Conservation (phyloP, 2,329 filamentous ascomycete species). For the Beauveria medogensis region DNA sequence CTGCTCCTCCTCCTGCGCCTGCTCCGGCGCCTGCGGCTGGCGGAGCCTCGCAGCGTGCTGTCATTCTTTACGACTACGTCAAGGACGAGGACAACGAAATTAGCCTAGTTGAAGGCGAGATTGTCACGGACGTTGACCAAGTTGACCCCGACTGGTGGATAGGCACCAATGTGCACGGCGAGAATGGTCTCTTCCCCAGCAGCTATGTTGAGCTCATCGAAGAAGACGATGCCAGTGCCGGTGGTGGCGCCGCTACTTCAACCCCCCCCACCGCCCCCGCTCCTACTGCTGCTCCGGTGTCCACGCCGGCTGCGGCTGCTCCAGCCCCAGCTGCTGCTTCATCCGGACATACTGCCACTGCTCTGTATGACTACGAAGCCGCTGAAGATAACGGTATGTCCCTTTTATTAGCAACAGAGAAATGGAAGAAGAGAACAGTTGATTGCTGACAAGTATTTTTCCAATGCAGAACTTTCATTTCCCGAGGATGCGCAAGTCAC, state of each 20-base stretch:
- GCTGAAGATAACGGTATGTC: conserved; percentile 78
- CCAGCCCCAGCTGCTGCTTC: conserved; percentile 26
- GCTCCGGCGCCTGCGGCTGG: conserved; percentile 9
- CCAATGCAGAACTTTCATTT: conserved; percentile 60
- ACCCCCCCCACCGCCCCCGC: conserved; percentile 27
- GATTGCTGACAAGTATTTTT: conserved; percentile 27
- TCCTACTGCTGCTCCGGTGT: conserved; percentile 26
- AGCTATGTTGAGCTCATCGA: conserved; percentile 90
- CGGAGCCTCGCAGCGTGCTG: conserved; percentile 49
- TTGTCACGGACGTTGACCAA: conserved; percentile 89
- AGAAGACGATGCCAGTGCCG: conserved; percentile 39
- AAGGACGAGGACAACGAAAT: conserved; percentile 97
- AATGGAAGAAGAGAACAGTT: not conserved
- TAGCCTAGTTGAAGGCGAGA: conserved; percentile 79
- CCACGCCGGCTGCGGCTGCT: conserved; percentile 30
- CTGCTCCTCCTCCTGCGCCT: conserved; percentile 5
- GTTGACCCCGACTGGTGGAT: conserved; percentile 99
- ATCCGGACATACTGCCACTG: conserved; percentile 63
- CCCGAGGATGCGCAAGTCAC: conserved; percentile 79
- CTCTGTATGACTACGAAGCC: conserved; percentile 92
- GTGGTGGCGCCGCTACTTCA: conserved; percentile 21
- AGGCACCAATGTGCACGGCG: conserved; percentile 77
- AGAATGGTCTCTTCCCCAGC: conserved; percentile 87
- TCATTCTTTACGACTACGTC: conserved; percentile 92
- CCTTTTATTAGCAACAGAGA: not conserved